Evolutionary conservation across 805 yeast species (phyloP).

Genomic region (Yamadazyma kitorensis): DNA sequence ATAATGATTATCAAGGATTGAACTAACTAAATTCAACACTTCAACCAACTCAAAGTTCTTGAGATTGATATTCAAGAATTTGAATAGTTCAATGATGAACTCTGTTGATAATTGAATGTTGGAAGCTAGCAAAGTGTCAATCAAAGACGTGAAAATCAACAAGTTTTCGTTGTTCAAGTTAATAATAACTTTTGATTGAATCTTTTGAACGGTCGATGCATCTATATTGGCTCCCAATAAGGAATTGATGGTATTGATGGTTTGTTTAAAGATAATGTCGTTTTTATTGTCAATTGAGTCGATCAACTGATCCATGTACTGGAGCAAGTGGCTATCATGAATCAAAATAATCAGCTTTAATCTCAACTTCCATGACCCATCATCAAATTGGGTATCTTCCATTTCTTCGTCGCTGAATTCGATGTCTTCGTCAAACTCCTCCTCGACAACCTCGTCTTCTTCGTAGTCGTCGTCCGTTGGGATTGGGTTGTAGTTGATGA

Average conservation of each 20-base stretch:
- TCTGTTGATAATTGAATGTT: conserved; percentile 6
- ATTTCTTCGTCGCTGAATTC: conserved; percentile 44
- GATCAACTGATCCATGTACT: conserved; percentile 9
- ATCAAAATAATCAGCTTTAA: conserved; percentile 47
- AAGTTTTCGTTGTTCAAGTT: conserved; percentile 14
- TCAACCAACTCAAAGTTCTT: conserved; percentile 13
- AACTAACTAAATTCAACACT: conserved; percentile 8
- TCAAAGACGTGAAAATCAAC: conserved; percentile 7
- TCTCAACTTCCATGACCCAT: conserved; percentile 59
- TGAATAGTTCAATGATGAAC: conserved; percentile 8
- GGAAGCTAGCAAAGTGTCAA: conserved; percentile 7
- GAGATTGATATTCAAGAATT: conserved; percentile 7
- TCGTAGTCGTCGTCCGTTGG: conserved; percentile 28
- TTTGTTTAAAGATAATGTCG: conserved; percentile 49
- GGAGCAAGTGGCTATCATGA: conserved; percentile 20
- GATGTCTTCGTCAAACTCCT: conserved; percentile 33
- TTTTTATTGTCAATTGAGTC: conserved; percentile 38
- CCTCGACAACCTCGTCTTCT: conserved; percentile 34
- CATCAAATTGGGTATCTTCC: conserved; percentile 35
- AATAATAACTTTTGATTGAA: conserved; percentile 24
- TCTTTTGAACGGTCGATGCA: background rate
- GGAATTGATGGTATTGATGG: conserved; percentile 41
- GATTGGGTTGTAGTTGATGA: conserved; percentile 32
- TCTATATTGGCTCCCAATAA: background rate
- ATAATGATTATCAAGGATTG: conserved; percentile 4